These are phyloP conservation scores for Clarireedia monteithiana DNA, from an alignment of 2,329 filamentous ascomycete genomes.

Conservation along the genomic window DNA sequence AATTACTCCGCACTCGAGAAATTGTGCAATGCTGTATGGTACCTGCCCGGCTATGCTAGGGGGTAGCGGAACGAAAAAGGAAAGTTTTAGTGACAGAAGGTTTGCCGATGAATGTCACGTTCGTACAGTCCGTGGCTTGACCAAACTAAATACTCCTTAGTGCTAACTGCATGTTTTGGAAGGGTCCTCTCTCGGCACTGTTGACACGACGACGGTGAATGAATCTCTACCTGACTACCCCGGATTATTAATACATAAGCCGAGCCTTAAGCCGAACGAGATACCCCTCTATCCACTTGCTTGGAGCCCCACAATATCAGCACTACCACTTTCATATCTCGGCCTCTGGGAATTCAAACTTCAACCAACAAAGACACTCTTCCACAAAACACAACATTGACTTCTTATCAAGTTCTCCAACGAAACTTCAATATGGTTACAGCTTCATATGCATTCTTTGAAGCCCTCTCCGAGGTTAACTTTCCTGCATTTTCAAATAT, in stretches of 20 bases:
- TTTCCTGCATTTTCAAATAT: not conserved
- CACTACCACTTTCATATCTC: too few species aligned
- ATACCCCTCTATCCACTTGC: constrained; percentile 1
- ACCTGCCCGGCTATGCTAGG: not conserved
- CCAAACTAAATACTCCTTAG: too few species aligned
- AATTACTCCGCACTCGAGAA: not conserved
- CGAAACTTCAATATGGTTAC: constrained; percentile 7
- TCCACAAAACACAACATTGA: not conserved
- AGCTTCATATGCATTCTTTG: constrained; percentile 56
- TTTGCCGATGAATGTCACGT: not conserved
- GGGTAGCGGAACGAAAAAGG: not conserved
- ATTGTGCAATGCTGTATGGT: not conserved
- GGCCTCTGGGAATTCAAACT: too few species aligned
- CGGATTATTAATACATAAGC: not conserved
- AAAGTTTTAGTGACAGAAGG: not conserved
- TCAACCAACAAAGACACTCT: not conserved
- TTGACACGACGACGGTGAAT: too few species aligned
- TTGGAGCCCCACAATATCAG: too few species aligned
- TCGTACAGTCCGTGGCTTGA: too few species aligned
- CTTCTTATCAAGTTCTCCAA: not conserved
- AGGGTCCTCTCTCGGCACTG: too few species aligned
- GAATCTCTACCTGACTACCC: not conserved
- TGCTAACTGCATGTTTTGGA: too few species aligned
- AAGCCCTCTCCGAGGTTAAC: constrained; percentile 55
- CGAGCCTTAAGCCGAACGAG: not conserved